Conservation (phyloP, 164 flowering plant species). For the Tetrastigma voinierianum region DNA sequence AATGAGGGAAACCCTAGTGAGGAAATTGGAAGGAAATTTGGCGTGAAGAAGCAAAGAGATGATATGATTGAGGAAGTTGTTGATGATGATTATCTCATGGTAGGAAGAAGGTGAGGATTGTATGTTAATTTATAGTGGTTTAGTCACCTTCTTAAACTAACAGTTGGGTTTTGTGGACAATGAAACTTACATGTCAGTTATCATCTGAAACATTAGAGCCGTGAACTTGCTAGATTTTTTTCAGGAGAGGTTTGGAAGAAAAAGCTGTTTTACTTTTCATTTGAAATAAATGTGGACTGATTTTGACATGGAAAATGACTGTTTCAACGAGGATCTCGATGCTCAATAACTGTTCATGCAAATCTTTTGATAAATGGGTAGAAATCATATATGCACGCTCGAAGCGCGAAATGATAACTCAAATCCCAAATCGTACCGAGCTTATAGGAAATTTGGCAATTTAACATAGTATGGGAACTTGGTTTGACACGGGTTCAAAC, state of each 20-base stretch:
- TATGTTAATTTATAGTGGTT: slow-evolving; percentile 5
- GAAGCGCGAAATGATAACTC: no score
- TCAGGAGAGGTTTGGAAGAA: slow-evolving; percentile 7
- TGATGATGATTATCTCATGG: slow-evolving; percentile 3
- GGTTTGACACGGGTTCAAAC: no score
- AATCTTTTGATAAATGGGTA: not conserved
- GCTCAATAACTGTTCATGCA: not conserved
- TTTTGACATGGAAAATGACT: not conserved
- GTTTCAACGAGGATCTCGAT: not conserved
- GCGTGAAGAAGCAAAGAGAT: not conserved
- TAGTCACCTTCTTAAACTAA: not conserved
- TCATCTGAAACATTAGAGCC: slow-evolving; percentile 9
- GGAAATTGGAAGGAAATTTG: not conserved
- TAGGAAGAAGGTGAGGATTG: not conserved
- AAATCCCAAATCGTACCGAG: no score
- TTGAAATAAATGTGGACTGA: not conserved
- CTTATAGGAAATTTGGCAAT: no score
- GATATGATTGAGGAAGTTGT: not conserved
- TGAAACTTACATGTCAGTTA: slow-evolving; percentile 19
- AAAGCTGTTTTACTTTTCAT: not conserved
- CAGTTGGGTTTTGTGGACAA: slow-evolving; percentile 18
- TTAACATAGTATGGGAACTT: no score
- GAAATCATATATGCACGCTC: not conserved
- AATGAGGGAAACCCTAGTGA: not conserved
- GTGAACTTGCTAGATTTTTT: slow-evolving; percentile 19